Conservation (phyloP, 2,329 filamentous ascomycete species). For the Fusarium pseudonygamai region DNA sequence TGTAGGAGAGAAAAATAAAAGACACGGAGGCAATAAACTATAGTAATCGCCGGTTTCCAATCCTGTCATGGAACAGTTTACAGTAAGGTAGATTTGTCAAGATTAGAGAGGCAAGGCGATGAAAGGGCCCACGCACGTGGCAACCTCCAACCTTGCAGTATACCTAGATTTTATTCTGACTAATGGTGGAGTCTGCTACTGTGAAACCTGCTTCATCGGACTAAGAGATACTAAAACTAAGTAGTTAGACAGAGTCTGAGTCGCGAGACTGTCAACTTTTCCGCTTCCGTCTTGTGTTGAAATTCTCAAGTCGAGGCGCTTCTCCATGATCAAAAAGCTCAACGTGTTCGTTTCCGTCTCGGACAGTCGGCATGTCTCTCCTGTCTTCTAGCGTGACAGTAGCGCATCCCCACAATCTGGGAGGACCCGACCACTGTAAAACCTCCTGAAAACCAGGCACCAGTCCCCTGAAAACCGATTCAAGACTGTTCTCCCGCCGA, state of each 20-base stretch:
- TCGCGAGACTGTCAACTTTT: constrained; percentile 12
- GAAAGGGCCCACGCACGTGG: constrained; percentile 47
- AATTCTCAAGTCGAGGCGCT: background rate
- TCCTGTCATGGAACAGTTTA: constrained; percentile 42
- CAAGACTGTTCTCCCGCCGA: constrained; percentile 1
- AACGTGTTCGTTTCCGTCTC: constrained; percentile 45
- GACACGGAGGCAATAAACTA: constrained; percentile 23
- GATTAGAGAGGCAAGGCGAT: constrained; percentile 42
- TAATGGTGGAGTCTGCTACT: background rate
- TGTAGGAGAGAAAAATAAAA: constrained; percentile 22
- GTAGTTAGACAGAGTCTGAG: constrained; percentile 5
- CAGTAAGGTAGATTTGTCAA: constrained; percentile 41
- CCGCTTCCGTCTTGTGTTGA: constrained; percentile 1
- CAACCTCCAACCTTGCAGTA: constrained; percentile 33
- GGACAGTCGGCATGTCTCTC: constrained; percentile 34
- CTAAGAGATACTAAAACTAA: background rate
- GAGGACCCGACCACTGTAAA: constrained; percentile 7
- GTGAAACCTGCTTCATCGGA: background rate
- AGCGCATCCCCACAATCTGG: constrained; percentile 33
- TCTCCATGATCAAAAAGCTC: constrained; percentile 37
- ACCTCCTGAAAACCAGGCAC: constrained; percentile 2
- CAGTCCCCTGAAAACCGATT: constrained; percentile 19
- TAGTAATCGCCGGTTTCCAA: constrained; percentile 34
- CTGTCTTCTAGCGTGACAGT: constrained; percentile 21
- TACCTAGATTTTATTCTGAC: background rate